Conservation (phyloP, 768 basidiomycete genomes). For the Pholiota molesta region DNA sequence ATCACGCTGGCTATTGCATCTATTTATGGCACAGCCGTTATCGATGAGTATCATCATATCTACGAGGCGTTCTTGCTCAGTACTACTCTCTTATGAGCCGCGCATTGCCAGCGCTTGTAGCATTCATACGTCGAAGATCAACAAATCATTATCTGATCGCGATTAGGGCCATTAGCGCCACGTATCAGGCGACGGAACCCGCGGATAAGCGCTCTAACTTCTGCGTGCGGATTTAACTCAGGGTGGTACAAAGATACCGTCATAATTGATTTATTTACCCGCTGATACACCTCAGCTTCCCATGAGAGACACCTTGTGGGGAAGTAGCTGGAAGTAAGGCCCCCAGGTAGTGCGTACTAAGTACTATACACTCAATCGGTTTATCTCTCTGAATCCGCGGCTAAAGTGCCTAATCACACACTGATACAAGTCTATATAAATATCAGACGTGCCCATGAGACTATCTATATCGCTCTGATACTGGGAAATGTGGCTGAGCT, state of each 20-base stretch:
- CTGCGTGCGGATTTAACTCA: not conserved
- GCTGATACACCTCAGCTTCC: not conserved
- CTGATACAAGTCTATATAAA: not conserved
- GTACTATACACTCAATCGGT: not conserved
- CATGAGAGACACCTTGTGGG: not conserved
- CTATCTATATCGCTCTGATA: too few species aligned
- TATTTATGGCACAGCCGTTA: not conserved
- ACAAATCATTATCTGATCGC: not conserved
- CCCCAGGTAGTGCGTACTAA: not conserved
- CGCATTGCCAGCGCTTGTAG: not conserved
- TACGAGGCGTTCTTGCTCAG: not conserved
- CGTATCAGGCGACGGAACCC: not conserved
- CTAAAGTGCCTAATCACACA: not conserved
- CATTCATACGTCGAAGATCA: too few species aligned
- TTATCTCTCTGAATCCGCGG: not conserved
- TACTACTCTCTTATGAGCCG: not conserved
- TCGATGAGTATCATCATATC: not conserved
- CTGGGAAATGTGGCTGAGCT: too few species aligned
- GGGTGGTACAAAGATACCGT: not conserved
- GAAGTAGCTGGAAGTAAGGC: too few species aligned
- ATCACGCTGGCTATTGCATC: not conserved
- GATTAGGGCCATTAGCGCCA: not conserved
- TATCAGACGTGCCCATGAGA: too few species aligned
- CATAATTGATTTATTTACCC: not conserved
- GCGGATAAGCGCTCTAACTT: not conserved